Percentiles rank a stretch among this genome's conserved stretches.
Evolutionary conservation across 1,284 basidiomycete species (phyloP).

Genomic region (Trichosporon ovoides): DNA sequence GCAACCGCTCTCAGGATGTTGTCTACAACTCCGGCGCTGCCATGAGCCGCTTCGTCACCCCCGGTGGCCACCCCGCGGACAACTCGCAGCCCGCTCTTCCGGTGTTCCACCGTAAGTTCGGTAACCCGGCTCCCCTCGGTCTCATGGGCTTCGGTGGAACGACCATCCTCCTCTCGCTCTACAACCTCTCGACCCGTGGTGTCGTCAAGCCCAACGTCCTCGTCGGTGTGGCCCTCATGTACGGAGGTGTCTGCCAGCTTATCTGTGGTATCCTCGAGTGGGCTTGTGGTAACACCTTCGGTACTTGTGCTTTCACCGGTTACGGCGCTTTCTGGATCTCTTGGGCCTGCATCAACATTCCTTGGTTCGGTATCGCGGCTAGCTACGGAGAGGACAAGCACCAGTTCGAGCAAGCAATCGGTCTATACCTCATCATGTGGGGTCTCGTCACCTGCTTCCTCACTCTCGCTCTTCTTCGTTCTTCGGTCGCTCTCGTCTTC

Average conservation of each 20-base stretch:
- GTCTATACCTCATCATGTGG: slow-evolving; percentile 50
- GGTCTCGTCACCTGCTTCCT: slow-evolving; percentile 23
- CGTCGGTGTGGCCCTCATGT: slow-evolving; percentile 68
- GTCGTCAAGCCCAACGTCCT: slow-evolving; percentile 62
- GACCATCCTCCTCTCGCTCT: slow-evolving; percentile 53
- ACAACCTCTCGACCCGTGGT: slow-evolving; percentile 46
- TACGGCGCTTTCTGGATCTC: slow-evolving; percentile 65
- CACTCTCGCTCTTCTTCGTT: slow-evolving; percentile 8
- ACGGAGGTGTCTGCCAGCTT: slow-evolving; percentile 71
- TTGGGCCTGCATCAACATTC: slow-evolving; percentile 31
- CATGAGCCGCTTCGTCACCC: slow-evolving; percentile 31
- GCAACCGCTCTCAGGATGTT: neutral
- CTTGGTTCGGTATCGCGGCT: slow-evolving; percentile 52
- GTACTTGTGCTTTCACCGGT: slow-evolving; percentile 64
- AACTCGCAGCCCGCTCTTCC: slow-evolving; percentile 43
- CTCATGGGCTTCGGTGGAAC: slow-evolving; percentile 52
- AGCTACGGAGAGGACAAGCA: slow-evolving; percentile 48
- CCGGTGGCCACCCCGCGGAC: slow-evolving; percentile 47
- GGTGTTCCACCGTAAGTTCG: slow-evolving; percentile 50
- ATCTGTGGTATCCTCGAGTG: slow-evolving; percentile 60
- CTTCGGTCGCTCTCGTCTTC: slow-evolving; percentile 20
- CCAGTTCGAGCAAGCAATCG: slow-evolving; percentile 52
- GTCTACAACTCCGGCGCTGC: slow-evolving; percentile 1
- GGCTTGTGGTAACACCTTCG: slow-evolving; percentile 62
- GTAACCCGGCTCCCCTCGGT: slow-evolving; percentile 55